Evolutionary conservation across 2,329 filamentous ascomycete genomes (phyloP), one percentile per base, ranked within the genome.

Genomic region (Aschersonia sp.): DNA sequence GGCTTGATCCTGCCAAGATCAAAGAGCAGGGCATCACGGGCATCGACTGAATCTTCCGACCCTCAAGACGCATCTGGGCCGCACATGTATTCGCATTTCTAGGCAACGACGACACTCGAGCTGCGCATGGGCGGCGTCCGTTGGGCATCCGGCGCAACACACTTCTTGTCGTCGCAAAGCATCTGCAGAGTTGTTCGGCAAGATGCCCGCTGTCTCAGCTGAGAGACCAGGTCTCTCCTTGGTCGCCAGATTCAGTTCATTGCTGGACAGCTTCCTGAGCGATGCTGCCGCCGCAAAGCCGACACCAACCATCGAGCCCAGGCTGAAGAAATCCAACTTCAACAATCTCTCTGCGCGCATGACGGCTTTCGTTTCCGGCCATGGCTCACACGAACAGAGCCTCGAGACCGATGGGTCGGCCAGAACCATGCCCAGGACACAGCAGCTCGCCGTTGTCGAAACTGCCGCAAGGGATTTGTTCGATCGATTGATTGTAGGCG

Each of bases 391-490:
- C 22, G 22, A 22, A 22, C 22, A 22, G 22, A 22, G 22, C 22
- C 22, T 22, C 22, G 22, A 22, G 11, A 30, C 39, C 12, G 58
- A 62, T 30, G 50, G 55, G 30, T 14, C n/a, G 39, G 6, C 10
- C 47, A 42, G 7, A 57, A 57, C 49, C 62, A 63, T n/a, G 43
- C 51, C 51, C 12, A 69, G 63, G 49, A 54, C 54, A 3, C 74
- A 75, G 43, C 79, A 81, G 54, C 80, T 79, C 59, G 79, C 82
- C 35, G 74, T 85, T 29, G 78, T 95, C 44, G 92, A 97, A 64
- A 88, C 84, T 14, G 88, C 87, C 9, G 84, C 84, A 45, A 81
- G 87, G 56, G 79, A 84, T 55, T 76, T 84, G 44, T 94, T 97
- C 65, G 87, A 87, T 64, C 72, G 76, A 52, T 70, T 87, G 51